phyloP scores from a whole-genome alignment of 139 green algal genomes.

The Tetradesmus lagerheimii region DNA sequence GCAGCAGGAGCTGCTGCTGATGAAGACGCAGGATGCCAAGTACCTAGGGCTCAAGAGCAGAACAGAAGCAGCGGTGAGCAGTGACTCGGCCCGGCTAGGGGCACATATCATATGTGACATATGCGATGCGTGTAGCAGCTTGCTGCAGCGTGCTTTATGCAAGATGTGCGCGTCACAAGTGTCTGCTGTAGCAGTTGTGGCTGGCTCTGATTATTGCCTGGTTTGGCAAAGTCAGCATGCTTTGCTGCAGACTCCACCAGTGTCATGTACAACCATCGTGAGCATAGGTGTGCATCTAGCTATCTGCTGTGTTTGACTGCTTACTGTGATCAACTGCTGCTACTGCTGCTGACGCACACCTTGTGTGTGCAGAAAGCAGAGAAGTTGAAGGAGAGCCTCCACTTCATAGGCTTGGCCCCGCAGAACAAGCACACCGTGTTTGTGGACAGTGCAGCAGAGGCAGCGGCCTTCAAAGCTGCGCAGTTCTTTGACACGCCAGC shows the following conservation, averaged over 20 bases:
- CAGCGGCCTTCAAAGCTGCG: slow-evolving; percentile 69
- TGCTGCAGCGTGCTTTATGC: too few relatives aligned
- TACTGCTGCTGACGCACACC: background rate
- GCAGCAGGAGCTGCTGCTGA: slow-evolving; percentile 91
- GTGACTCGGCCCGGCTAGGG: background rate
- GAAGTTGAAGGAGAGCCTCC: slow-evolving; percentile 78
- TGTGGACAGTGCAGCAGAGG: slow-evolving; percentile 72
- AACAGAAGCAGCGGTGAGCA: slow-evolving; percentile 79
- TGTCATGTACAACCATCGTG: background rate
- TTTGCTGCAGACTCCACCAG: background rate
- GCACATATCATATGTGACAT: background rate
- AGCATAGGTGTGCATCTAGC: background rate
- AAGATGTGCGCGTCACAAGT: background rate
- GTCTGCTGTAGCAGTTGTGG: background rate
- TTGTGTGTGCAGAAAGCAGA: slow-evolving; percentile 80
- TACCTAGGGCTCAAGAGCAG: slow-evolving; percentile 88
- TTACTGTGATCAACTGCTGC: background rate
- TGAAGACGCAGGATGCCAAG: slow-evolving; percentile 94
- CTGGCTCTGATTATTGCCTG: background rate
- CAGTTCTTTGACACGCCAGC: slow-evolving; percentile 85
- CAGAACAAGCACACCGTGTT: slow-evolving; percentile 82
- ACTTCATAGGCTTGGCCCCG: slow-evolving; percentile 83
- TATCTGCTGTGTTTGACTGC: too few relatives aligned
- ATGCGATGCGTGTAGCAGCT: too few relatives aligned
- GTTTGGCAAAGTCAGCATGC: background rate